A percentile compares a stretch with the other conserved stretches of the same genome.
phyloP scores from a whole-genome alignment of 768 basidiomycete species.

The Boletales sp. region DNA sequence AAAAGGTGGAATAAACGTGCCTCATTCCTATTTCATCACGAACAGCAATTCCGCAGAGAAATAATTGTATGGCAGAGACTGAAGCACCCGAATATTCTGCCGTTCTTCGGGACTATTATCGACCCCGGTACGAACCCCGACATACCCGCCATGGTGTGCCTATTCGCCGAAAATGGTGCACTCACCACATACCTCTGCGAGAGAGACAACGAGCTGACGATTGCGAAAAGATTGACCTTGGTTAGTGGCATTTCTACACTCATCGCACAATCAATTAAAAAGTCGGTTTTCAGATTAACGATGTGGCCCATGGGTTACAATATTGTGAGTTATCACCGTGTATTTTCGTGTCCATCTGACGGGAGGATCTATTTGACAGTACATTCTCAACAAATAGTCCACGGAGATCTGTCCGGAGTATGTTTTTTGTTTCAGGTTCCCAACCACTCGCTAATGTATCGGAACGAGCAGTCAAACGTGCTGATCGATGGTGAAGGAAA shows the following conservation, averaged over 20 bases:
- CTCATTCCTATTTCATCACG: not conserved
- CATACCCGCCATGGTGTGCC: conserved; percentile 2
- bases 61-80: not conserved
- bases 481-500: not conserved
- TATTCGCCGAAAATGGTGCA: not conserved
- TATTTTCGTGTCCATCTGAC: not conserved
- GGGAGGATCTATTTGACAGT: not conserved
- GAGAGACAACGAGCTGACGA: not conserved
- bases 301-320: not conserved
- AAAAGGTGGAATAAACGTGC: not conserved
- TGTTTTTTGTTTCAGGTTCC: not conserved
- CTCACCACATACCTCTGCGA: not conserved
- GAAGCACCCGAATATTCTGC: not conserved
- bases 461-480: not conserved
- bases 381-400: not conserved
- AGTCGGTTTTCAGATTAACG: not conserved
- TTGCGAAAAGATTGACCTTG: not conserved
- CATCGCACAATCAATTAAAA: not conserved
- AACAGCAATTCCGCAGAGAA: not conserved
- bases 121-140: not conserved
- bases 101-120: not conserved
- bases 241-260: not conserved
- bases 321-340: not conserved
- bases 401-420: not conserved
- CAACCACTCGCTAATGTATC: not conserved